Base-by-base conservation (phyloP, 1,284 basidiomycete species). In the Melampsora larici-populina region DNA sequence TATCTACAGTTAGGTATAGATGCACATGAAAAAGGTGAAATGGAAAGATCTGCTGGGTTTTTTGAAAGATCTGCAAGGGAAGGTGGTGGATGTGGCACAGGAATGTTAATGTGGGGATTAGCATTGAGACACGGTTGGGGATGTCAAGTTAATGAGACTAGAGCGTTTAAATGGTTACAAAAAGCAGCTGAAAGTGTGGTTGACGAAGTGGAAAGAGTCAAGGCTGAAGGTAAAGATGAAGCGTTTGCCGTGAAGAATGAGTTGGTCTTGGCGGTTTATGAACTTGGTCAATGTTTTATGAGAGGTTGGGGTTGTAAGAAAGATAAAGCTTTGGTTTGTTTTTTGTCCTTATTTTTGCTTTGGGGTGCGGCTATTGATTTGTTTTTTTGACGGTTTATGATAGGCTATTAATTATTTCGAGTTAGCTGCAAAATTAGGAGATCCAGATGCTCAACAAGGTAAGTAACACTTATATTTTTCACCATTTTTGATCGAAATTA, bases 41-140 rank as follows among this genome's bases (percentile, higher is more conserved):
- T 95, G 0, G 84, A 85, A 48, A 90, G 92, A 78, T 90, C 91
- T 2, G 92, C 92, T 0, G 84, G 85, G 64, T 92, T 87, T 83
- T 95, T 96, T 83, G 91, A 94, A 85, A 88, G 88, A 82, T 89
- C 89, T 55, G 92, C 93, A 15, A 91, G 87, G 71, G 85, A 89
- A 74, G 85, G 87, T 51, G 92, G 92, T 1, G 93, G 93, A 0
- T 93, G 91, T 82, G 91, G 90, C 1, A 89, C 92, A 1, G 93
- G 93, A 17, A 94, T 94, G 92, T 86, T 94, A 79, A 93, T 95
- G 92, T 94, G 91, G 87, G 93, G 93, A 0, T 86, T 95, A 68
- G 87, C 92, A n/a, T 85, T 94, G 80, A 86, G 93, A 69, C 92
- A 94, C 84, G 93, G 92, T 0, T 96, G 93, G 93, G 93, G 84